phyloP scores from a whole-genome alignment of 176 grass and related monocot genomes.

The Microstegium vimineum region DNA sequence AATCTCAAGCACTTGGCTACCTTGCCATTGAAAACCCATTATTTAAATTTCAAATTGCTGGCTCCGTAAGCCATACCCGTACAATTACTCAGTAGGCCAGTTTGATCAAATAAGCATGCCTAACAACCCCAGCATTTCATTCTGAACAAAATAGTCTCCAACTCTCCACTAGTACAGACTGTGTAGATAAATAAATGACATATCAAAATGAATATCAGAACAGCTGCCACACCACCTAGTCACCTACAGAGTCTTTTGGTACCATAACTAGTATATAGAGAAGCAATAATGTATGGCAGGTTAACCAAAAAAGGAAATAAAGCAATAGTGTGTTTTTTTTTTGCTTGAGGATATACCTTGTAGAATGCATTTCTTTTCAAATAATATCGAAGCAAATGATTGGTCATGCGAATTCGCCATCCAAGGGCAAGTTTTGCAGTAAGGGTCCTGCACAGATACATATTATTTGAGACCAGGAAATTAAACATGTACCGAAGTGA shows the following conservation, averaged over 20 bases:
- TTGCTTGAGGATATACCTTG: conserved; percentile 53
- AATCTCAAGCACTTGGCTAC: not conserved
- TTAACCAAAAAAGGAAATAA: not conserved
- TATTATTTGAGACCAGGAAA: conserved; percentile 32
- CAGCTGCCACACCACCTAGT: not conserved
- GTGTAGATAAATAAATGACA: conserved; percentile 1
- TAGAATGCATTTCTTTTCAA: conserved; percentile 97
- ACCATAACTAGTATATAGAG: not conserved
- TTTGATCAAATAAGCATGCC: not conserved
- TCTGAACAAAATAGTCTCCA: not conserved
- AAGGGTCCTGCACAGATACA: conserved; percentile 61
- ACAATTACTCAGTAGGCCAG: not conserved
- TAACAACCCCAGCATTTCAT: not conserved
- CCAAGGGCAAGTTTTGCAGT: conserved; percentile 90
- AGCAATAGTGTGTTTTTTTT: not conserved
- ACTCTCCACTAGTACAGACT: not conserved
- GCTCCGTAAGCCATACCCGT: not conserved
- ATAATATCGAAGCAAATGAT: conserved; percentile 87
- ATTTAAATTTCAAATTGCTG: not conserved
- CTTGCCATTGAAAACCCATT: not conserved
- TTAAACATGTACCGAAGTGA: not conserved
- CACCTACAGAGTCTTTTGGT: not conserved
- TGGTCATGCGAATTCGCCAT: conserved; percentile 91
- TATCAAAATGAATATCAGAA: not conserved
- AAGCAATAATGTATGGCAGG: not conserved